phyloP scores from a whole-genome alignment of 495 filamentous ascomycete species.

The Aspergillus carlsbadensis region DNA sequence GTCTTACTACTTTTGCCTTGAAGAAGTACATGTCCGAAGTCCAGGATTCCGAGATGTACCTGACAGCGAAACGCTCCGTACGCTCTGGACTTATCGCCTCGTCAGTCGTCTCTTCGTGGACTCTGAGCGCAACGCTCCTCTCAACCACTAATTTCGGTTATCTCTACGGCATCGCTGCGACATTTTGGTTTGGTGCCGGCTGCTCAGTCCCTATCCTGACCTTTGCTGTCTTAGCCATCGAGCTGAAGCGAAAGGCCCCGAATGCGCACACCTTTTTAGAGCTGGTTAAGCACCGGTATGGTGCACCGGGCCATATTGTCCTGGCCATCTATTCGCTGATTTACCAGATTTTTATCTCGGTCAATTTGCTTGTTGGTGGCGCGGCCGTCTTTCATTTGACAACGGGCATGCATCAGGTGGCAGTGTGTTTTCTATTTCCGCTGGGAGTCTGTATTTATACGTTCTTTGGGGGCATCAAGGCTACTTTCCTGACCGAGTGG shows the following conservation, averaged over 20 bases:
- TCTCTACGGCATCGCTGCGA: constrained; percentile 47
- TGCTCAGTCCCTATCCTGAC: constrained; percentile 46
- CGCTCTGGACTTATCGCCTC: constrained; percentile 51
- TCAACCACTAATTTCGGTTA: constrained; percentile 49
- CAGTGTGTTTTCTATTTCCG: constrained; percentile 43
- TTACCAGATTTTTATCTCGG: constrained; percentile 46
- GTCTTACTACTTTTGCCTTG: too few species aligned
- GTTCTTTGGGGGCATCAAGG: constrained; percentile 42
- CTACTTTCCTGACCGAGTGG: constrained; percentile 40
- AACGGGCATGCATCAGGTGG: constrained; percentile 48
- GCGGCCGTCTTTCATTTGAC: constrained; percentile 40
- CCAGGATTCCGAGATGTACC: too few species aligned
- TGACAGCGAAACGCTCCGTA: constrained; percentile 43
- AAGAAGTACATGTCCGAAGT: too few species aligned
- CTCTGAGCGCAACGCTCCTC: constrained; percentile 44
- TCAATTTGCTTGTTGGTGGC: constrained; percentile 40
- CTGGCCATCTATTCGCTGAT: constrained; percentile 42
- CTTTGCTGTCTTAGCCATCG: constrained; percentile 40
- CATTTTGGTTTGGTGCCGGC: constrained; percentile 46
- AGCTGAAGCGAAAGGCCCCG: constrained; percentile 41
- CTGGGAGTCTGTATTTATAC: constrained; percentile 42
- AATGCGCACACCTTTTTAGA: constrained; percentile 40
- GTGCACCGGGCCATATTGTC: constrained; percentile 35
- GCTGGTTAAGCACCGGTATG: constrained; percentile 37
- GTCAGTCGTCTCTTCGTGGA: constrained; percentile 49